These are phyloP conservation scores for Neodidymelliopsis sp. DNA, from an alignment of 2,329 filamentous ascomycete genomes.

Conservation along the genomic window DNA sequence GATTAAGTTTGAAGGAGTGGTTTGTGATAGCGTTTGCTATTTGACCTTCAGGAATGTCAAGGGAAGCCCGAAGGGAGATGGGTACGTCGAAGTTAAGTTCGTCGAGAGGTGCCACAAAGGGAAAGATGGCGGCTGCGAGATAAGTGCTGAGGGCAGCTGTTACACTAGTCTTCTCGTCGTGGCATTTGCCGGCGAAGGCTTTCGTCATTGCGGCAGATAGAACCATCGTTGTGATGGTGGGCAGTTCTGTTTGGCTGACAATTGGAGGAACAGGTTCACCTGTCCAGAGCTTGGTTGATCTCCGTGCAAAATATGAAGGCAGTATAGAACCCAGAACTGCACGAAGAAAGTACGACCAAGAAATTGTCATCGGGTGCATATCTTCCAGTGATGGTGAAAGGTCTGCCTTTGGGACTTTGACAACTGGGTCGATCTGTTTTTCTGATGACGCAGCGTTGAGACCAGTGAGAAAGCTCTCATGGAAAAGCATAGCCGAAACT, in stretches of 20 bases:
- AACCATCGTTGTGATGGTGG: constrained; percentile 36
- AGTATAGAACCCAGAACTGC: constrained; percentile 46
- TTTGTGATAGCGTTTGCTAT: constrained; percentile 35
- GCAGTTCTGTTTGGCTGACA: too few relatives aligned
- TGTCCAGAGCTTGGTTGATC: constrained; percentile 32
- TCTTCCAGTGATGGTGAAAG: constrained; percentile 53
- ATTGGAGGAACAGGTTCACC: constrained; percentile 31
- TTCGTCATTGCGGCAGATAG: constrained; percentile 42
- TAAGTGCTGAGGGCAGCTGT: constrained; percentile 52
- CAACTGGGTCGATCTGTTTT: constrained; percentile 7
- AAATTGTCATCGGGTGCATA: constrained; percentile 51
- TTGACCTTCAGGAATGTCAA: constrained; percentile 38
- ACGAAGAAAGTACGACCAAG: constrained; percentile 45
- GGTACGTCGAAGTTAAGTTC: constrained; percentile 44
- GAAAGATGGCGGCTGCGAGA: constrained; percentile 50
- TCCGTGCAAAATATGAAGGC: constrained; percentile 29
- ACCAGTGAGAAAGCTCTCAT: constrained; percentile 51
- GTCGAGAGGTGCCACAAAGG: constrained; percentile 37
- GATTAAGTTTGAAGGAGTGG: neutral
- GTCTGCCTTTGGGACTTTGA: constrained; percentile 23
- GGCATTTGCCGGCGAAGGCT: constrained; percentile 44
- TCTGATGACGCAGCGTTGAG: constrained; percentile 25
- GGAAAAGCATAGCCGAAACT: constrained; percentile 55
- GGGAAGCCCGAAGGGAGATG: constrained; percentile 50
- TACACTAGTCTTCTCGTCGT: constrained; percentile 50